Percentiles rank a stretch among this genome's conserved stretches.
These are phyloP conservation scores for Acacia acuminata DNA, from an alignment of 306 rosid genomes.

Conservation along the genomic window DNA sequence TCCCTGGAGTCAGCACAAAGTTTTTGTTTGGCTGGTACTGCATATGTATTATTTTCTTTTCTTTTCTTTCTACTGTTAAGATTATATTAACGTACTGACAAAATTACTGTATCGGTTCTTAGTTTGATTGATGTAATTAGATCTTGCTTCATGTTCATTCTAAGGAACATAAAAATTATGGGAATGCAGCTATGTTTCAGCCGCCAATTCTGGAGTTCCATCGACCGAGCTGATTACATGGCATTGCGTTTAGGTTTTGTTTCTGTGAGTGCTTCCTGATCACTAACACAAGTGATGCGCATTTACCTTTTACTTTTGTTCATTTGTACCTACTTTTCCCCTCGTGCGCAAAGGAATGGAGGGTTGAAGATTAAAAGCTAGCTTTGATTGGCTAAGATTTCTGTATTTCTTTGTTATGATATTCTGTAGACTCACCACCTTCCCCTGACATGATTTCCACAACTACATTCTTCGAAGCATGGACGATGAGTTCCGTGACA, in stretches of 20 bases:
- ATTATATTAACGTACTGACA: background rate
- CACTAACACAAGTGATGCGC: constrained; percentile 2
- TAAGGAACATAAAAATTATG: background rate
- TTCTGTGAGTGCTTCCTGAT: constrained; percentile 53
- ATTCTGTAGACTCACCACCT: constrained; percentile 69
- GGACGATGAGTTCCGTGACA: constrained; percentile 91
- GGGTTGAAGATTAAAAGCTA: constrained; percentile 20
- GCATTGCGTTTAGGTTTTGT: constrained; percentile 91
- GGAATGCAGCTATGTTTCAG: constrained; percentile 85
- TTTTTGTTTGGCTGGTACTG: constrained; percentile 94
- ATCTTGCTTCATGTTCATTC: constrained; percentile 1
- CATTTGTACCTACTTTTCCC: background rate
- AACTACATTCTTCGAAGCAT: constrained; percentile 95
- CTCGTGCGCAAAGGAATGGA: background rate
- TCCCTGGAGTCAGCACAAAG: constrained; percentile 80
- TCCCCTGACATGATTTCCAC: constrained; percentile 77
- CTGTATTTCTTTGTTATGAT: constrained; percentile 26
- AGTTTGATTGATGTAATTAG: background rate
- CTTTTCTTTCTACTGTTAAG: background rate
- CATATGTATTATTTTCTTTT: constrained; percentile 3
- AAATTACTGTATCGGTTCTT: background rate
- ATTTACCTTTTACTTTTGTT: background rate
- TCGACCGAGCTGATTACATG: constrained; percentile 78
- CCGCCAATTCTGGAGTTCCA: constrained; percentile 97
- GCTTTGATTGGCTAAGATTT: constrained; percentile 38